Conservation (phyloP, 176 grass and related monocot species). For the Zea luxurians region DNA sequence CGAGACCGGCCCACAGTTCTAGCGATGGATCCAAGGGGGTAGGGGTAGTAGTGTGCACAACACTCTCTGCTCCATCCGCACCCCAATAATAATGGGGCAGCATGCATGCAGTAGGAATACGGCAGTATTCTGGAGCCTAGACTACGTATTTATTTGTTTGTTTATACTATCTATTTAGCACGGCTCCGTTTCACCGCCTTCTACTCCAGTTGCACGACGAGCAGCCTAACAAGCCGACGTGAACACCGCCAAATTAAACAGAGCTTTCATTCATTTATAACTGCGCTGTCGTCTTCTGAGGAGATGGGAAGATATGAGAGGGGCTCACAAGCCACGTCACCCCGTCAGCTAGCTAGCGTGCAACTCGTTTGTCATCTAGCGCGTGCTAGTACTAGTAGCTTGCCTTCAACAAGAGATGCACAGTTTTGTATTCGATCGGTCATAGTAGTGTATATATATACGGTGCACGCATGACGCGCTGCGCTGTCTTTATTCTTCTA, state of each 20-base stretch:
- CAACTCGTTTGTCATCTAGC: slow-evolving; percentile 35
- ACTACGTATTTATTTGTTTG: too few species aligned
- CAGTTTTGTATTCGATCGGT: not conserved
- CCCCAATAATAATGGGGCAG: too few species aligned
- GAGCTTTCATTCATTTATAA: not conserved
- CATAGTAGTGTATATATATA: not conserved
- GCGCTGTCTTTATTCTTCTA: not conserved
- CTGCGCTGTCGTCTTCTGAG: slow-evolving; percentile 10
- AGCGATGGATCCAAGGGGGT: not conserved
- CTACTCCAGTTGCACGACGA: too few species aligned
- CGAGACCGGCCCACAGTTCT: not conserved
- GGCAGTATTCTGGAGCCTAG: too few species aligned
- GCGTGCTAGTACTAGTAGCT: not conserved
- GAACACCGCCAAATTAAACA: not conserved
- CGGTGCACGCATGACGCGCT: not conserved
- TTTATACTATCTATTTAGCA: too few species aligned
- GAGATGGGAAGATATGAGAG: not conserved
- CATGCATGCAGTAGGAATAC: too few species aligned
- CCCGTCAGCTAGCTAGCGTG: slow-evolving; percentile 25
- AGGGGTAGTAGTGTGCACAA: not conserved
- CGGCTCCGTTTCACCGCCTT: too few species aligned
- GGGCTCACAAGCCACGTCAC: slow-evolving; percentile 10
- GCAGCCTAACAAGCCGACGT: too few species aligned
- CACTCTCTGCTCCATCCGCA: not conserved
- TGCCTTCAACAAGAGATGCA: not conserved